These are phyloP conservation scores for Glebionis coronaria DNA, from an alignment of 129 eudicot species.

Conservation along the genomic window DNA sequence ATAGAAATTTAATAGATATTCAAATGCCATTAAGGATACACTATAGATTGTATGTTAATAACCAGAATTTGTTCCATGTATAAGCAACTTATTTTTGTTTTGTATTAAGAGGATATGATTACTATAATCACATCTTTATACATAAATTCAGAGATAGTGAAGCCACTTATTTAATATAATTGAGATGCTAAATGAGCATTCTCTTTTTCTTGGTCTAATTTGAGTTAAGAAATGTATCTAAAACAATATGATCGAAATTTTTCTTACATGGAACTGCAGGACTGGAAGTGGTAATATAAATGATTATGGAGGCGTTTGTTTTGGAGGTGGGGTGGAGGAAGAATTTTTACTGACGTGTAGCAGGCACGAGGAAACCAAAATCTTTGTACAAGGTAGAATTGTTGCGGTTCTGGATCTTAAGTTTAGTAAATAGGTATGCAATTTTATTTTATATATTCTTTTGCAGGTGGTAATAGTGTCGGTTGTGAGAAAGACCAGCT, in stretches of 20 bases:
- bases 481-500: slow-evolving; percentile 42
- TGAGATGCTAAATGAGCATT: too few relatives aligned
- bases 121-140: too few relatives aligned
- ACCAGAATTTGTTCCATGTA: too few relatives aligned
- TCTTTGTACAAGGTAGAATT: slow-evolving; percentile 68
- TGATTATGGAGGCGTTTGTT: slow-evolving; percentile 89
- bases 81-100: too few relatives aligned
- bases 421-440: too few relatives aligned
- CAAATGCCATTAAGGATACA: too few relatives aligned
- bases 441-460: slow-evolving; percentile 2
- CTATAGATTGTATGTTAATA: too few relatives aligned
- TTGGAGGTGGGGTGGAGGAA: slow-evolving; percentile 97
- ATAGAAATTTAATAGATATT: too few relatives aligned
- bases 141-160: too few relatives aligned
- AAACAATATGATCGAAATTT: slow-evolving; percentile 1
- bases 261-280: slow-evolving; percentile 52
- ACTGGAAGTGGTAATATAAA: slow-evolving; percentile 68
- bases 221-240: background rate
- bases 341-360: slow-evolving; percentile 86
- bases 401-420: background rate
- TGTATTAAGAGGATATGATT: too few relatives aligned
- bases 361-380: slow-evolving; percentile 76
- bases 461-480: slow-evolving; percentile 92
- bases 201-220: slow-evolving; percentile 6
- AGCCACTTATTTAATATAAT: background rate